Evolutionary conservation across 768 basidiomycete genomes (phyloP), one percentile per base, ranked within the genome.

Genomic region (Boletus rubescentipes): DNA sequence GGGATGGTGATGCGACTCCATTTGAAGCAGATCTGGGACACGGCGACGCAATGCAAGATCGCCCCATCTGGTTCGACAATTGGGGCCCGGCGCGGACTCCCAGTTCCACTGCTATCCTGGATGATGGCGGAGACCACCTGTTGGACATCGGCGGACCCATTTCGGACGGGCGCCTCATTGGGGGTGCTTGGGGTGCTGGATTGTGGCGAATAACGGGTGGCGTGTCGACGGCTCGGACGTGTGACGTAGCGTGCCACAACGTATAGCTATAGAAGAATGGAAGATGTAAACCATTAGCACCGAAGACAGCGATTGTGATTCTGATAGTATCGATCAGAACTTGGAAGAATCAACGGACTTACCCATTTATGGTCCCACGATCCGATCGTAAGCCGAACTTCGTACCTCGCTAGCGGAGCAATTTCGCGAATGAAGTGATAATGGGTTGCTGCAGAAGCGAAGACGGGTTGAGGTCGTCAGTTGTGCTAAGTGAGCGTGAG

Each of bases 321-420:
- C 32, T 10, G 26, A 43, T n/a, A 10, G n/a, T n/a, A n/a, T n/a
- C 3, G 23, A 29, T 29, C 15, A 20, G 6, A 23, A 46, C 11
- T 31, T 5, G 29, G 18, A 42, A 46, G 29, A 18, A 11, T 40
- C 6, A 15, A 14, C 36, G 7, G 16, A 70, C 82, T 42, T 60
- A 87, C 88, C 89, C 89, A 91, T 80, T 91, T 91, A 32, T 84
- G 71, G 48, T 89, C 88, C 89, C 89, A 91, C 6, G 78, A 72
- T 11, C 73, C 84, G 3, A 89, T 68, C 21, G 66, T 74, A 11
- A 80, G 63, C 37, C 83, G 74, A 10, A 90, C 75, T 69, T 91
- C 86, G 58, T 86, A 91, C 1, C 70, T 67, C 9, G 77, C 63
- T 8, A 87, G 68, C 48, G 85, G 81, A 1, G 86, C 79, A 21